Evolutionary conservation across 495 filamentous ascomycete genomes (phyloP).

Genomic region (Cairneyella variabilis): DNA sequence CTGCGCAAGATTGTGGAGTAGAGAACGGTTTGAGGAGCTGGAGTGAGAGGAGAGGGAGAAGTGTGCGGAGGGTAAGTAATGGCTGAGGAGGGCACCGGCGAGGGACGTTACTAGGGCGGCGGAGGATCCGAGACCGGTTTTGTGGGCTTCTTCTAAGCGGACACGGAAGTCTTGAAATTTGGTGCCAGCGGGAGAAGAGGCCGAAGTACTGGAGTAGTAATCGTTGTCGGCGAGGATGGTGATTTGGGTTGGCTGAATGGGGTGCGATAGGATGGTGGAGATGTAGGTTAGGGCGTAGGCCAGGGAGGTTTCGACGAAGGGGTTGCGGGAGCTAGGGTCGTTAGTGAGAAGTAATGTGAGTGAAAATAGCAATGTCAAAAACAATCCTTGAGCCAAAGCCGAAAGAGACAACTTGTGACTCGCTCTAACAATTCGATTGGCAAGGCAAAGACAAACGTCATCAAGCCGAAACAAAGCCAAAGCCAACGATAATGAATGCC

Average conservation of each 20-base stretch:
- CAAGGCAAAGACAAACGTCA: too few relatives aligned
- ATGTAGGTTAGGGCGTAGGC: slow-evolving; percentile 84
- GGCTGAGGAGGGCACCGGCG: slow-evolving; percentile 72
- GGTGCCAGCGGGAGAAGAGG: slow-evolving; percentile 25
- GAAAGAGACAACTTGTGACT: too few relatives aligned
- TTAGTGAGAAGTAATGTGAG: neutral
- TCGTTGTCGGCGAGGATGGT: slow-evolving; percentile 92
- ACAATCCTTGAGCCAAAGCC: too few relatives aligned
- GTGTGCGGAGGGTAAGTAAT: slow-evolving; percentile 64
- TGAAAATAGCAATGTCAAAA: too few relatives aligned
- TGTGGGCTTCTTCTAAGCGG: slow-evolving; percentile 75
- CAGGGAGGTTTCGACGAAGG: slow-evolving; percentile 87
- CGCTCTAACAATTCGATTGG: too few relatives aligned
- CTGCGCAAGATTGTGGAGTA: slow-evolving; percentile 89
- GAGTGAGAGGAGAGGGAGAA: slow-evolving; percentile 43
- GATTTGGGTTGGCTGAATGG: slow-evolving; percentile 64
- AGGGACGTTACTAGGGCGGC: slow-evolving; percentile 93
- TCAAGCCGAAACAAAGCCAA: too few relatives aligned
- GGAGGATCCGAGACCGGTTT: slow-evolving; percentile 94
- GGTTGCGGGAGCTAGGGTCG: slow-evolving; percentile 45
- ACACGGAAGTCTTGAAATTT: slow-evolving; percentile 78
- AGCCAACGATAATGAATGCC: too few relatives aligned
- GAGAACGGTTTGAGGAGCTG: slow-evolving; percentile 33
- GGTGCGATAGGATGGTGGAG: slow-evolving; percentile 49
- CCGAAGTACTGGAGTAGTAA: slow-evolving; percentile 81